A percentile compares a stretch with the other conserved stretches of the same genome.
Evolutionary conservation across 1,139 yeast genomes (phyloP).

Genomic region (Yamadazyma trypodendri): DNA sequence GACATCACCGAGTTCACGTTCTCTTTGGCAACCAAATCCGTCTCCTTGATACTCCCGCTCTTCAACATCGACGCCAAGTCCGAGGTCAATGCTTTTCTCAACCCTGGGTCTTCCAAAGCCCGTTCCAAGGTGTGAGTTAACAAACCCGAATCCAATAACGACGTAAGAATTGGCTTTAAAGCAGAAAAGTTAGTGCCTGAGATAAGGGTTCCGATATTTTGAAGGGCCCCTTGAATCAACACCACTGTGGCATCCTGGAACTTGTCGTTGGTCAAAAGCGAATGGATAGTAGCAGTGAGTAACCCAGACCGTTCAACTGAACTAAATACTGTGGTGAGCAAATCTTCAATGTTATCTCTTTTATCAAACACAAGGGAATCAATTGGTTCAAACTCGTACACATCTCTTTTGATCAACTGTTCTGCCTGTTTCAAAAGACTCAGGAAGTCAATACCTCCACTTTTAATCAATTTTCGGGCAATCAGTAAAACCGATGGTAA

Average conservation of each 20-base stretch:
- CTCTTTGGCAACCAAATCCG: constrained; percentile 19
- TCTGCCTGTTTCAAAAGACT: constrained; percentile 21
- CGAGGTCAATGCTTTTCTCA: constrained; percentile 23
- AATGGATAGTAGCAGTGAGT: constrained; percentile 25
- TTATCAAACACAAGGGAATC: constrained; percentile 15
- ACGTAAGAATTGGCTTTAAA: constrained; percentile 22
- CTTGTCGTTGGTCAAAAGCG: constrained; percentile 25
- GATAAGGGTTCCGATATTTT: constrained; percentile 21
- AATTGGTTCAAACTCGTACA: constrained; percentile 10
- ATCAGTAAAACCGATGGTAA: constrained; percentile 28
- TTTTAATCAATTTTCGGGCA: constrained; percentile 21
- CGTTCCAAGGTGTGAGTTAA: constrained; percentile 23
- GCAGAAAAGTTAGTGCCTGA: constrained; percentile 18
- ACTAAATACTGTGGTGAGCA: constrained; percentile 30
- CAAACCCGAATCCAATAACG: constrained; percentile 27
- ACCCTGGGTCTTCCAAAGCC: constrained; percentile 26
- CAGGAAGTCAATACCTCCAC: constrained; percentile 20
- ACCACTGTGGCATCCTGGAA: constrained; percentile 29
- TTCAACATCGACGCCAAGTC: constrained; percentile 21
- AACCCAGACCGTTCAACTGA: constrained; percentile 31
- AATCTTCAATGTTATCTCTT: constrained; percentile 36
- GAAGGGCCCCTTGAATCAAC: constrained; percentile 26
- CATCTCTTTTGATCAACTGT: constrained; percentile 13
- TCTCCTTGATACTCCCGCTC: constrained; percentile 13
- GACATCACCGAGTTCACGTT: constrained; percentile 12